phyloP scores from a whole-genome alignment of 257 asterid species.

The Marsdenia floribunda region DNA sequence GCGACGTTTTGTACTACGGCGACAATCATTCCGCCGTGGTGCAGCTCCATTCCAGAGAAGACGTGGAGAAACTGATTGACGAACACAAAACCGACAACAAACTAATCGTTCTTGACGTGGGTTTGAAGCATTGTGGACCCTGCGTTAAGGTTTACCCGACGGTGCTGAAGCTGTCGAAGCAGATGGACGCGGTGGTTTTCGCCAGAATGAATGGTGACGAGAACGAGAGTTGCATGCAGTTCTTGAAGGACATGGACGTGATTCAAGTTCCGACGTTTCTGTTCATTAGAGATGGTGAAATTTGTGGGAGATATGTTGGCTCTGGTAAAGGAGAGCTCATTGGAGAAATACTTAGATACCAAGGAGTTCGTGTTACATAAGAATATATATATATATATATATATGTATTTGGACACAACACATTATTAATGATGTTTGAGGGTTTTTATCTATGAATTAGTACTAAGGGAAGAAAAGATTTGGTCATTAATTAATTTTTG shows the following conservation, averaged over 20 bases:
- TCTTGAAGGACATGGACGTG: conserved; percentile 79
- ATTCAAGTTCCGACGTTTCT: conserved; percentile 89
- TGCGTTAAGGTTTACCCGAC: conserved; percentile 95
- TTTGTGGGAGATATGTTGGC: conserved; percentile 84
- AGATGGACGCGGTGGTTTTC: conserved; percentile 80
- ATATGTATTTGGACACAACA: background rate
- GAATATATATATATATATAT: background rate
- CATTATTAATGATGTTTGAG: no score
- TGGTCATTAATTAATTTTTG: no score
- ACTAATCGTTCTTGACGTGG: conserved; percentile 76
- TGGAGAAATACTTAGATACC: conserved; percentile 93
- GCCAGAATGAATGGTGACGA: conserved; percentile 99
- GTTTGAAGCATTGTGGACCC: conserved; percentile 95
- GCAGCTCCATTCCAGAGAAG: conserved; percentile 68
- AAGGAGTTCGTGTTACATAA: conserved; percentile 81
- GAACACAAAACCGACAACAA: conserved; percentile 51
- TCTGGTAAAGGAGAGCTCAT: conserved; percentile 96
- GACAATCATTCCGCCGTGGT: conserved; percentile 82
- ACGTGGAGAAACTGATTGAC: conserved; percentile 62
- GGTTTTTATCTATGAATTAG: no score
- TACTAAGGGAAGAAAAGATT: no score
- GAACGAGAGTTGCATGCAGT: conserved; percentile 90
- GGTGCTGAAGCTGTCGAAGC: conserved; percentile 74
- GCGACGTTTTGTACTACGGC: conserved; percentile 94
- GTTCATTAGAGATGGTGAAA: conserved; percentile 82